Evolutionary conservation across 2,329 filamentous ascomycete species (phyloP).

Genomic region (Microdochium paspali): DNA sequence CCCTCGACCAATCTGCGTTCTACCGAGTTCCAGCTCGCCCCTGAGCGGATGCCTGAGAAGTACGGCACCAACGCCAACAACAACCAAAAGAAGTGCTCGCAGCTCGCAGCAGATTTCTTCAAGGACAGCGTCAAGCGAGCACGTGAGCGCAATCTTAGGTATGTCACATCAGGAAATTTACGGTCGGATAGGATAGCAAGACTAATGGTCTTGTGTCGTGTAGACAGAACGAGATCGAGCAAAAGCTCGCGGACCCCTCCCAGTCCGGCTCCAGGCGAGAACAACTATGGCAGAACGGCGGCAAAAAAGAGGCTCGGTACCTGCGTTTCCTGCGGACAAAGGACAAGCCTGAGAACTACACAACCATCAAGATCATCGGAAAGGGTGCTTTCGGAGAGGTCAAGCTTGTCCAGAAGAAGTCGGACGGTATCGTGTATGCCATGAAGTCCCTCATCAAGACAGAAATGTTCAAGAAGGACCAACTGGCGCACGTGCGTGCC

Average conservation of each 20-base stretch:
- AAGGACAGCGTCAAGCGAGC: conserved; percentile 97
- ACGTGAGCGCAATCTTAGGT: conserved; percentile 91
- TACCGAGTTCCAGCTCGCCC: conserved; percentile 67
- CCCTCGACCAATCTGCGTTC: conserved; percentile 46
- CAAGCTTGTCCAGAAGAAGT: conserved; percentile 92
- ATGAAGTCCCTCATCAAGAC: conserved; percentile 98
- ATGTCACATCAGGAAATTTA: conserved; percentile 17
- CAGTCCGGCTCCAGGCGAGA: conserved; percentile 69
- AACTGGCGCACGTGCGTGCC: conserved; percentile 91
- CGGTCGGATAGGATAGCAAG: neutral
- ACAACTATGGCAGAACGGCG: conserved; percentile 75
- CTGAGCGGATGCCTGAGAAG: conserved; percentile 81
- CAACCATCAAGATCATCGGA: conserved; percentile 94
- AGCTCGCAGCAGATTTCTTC: conserved; percentile 83
- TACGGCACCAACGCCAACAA: conserved; percentile 55
- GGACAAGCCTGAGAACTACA: conserved; percentile 90
- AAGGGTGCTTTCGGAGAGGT: conserved; percentile 99
- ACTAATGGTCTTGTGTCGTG: neutral
- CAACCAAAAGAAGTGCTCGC: conserved; percentile 62
- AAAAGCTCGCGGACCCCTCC: conserved; percentile 68
- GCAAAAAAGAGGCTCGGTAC: conserved; percentile 85
- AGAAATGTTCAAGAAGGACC: conserved; percentile 99
- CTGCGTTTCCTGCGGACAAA: conserved; percentile 89
- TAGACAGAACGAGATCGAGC: conserved; percentile 88
- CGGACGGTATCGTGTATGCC: conserved; percentile 93